These are phyloP conservation scores for Fallopia convolvulus DNA, from an alignment of 148 eudicot genomes.

Conservation along the genomic window DNA sequence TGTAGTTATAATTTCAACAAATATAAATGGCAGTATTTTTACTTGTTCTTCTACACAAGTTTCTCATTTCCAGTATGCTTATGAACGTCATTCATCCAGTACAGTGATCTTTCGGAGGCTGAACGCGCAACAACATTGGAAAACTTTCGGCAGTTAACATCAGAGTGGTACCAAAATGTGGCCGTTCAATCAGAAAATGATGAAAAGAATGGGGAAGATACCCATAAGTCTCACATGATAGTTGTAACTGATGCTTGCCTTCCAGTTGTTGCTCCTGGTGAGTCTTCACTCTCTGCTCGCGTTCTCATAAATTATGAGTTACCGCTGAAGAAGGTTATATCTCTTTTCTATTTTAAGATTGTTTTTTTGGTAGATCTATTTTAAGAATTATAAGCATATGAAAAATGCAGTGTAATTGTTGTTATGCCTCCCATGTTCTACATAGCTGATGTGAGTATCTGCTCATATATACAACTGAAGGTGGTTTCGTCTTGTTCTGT, in stretches of 20 bases:
- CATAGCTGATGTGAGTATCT: not conserved
- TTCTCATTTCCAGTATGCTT: not conserved
- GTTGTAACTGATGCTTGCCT: slow-evolving; percentile 88
- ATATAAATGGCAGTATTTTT: not conserved
- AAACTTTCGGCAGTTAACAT: slow-evolving; percentile 51
- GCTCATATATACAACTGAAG: not conserved
- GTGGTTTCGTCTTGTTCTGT: not conserved
- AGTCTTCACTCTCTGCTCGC: slow-evolving; percentile 60
- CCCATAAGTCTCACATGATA: slow-evolving; percentile 57
- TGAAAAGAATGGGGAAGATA: slow-evolving; percentile 36
- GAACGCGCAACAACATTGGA: slow-evolving; percentile 60
- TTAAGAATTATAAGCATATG: not conserved
- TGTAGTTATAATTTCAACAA: not conserved
- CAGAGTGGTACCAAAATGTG: slow-evolving; percentile 49
- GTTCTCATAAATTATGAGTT: slow-evolving; percentile 80
- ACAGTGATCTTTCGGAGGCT: slow-evolving; percentile 81
- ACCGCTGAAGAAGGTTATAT: slow-evolving; percentile 63
- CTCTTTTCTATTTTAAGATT: not conserved
- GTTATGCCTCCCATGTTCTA: not conserved
- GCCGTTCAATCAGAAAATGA: slow-evolving; percentile 25
- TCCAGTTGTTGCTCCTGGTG: slow-evolving; percentile 62
- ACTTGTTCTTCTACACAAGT: not conserved
- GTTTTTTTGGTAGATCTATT: not conserved
- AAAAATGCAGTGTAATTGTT: not conserved
- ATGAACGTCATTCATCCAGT: slow-evolving; percentile 27